These are phyloP conservation scores for Phaffia tasmanica DNA, from an alignment of 768 basidiomycete genomes.

Conservation along the genomic window DNA sequence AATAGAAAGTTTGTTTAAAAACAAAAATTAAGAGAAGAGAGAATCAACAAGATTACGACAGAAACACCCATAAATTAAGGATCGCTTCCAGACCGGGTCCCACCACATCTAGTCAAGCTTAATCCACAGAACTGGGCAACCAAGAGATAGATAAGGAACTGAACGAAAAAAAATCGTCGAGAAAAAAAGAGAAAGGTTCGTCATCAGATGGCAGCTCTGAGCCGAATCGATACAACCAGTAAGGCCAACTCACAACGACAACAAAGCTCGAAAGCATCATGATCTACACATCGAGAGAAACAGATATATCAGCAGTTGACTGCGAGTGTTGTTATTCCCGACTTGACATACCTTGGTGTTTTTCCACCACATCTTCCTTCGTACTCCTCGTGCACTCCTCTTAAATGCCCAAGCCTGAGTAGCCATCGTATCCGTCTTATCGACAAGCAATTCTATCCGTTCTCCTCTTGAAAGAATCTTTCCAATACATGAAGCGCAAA, in stretches of 20 bases:
- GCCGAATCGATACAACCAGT: constrained; percentile 29
- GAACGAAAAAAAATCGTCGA: constrained; percentile 9
- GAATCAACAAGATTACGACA: too few relatives aligned
- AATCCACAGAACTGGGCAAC: constrained; percentile 84
- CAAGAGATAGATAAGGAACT: constrained; percentile 71
- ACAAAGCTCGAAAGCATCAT: constrained; percentile 55
- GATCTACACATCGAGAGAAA: constrained; percentile 28
- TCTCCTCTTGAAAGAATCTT: constrained; percentile 86
- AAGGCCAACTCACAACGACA: constrained; percentile 30
- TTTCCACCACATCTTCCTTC: constrained; percentile 47
- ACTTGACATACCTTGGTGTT: constrained; percentile 31
- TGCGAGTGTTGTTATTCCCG: background rate
- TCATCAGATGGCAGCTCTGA: constrained; percentile 45
- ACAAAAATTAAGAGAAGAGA: too few relatives aligned
- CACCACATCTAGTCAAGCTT: constrained; percentile 44
- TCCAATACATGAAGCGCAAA: constrained; percentile 30
- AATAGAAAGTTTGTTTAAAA: too few relatives aligned
- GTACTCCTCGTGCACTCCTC: constrained; percentile 68
- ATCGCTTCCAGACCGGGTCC: too few relatives aligned
- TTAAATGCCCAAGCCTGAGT: constrained; percentile 88
- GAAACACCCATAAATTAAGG: too few relatives aligned
- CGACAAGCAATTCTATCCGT: constrained; percentile 85
- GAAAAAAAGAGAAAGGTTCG: constrained; percentile 8
- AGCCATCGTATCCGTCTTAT: constrained; percentile 93
- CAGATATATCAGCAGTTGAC: background rate